These are phyloP conservation scores for Trifolium pratense DNA, from an alignment of 306 rosid genomes.

Conservation along the genomic window DNA sequence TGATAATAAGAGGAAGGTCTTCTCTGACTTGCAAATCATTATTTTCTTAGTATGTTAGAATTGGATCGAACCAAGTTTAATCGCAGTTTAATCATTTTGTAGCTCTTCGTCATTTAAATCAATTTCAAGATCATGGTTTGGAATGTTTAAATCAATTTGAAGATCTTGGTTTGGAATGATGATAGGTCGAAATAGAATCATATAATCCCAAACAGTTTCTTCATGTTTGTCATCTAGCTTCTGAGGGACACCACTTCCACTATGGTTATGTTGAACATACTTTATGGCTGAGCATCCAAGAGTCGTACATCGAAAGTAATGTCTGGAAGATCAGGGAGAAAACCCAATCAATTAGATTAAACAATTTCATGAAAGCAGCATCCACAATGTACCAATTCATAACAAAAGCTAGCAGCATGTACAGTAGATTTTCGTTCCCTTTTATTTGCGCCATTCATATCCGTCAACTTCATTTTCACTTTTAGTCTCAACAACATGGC, in stretches of 20 bases:
- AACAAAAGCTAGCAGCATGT: conserved; percentile 41
- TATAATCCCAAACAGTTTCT: conserved; percentile 14
- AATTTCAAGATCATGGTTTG: conserved; percentile 19
- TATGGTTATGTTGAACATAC: conserved; percentile 86
- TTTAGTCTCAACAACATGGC: conserved; percentile 67
- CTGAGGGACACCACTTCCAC: conserved; percentile 55
- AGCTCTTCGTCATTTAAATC: conserved; percentile 42
- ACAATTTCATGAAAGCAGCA: conserved; percentile 26
- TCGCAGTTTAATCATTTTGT: no score
- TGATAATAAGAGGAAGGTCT: neutral
- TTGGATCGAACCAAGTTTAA: no score
- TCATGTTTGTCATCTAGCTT: conserved; percentile 47
- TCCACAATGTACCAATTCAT: conserved; percentile 19
- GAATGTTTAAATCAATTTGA: no score
- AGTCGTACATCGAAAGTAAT: conserved; percentile 89
- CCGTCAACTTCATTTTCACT: conserved; percentile 93
- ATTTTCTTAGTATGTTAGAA: no score
- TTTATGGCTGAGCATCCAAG: conserved; percentile 90
- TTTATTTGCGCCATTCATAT: conserved; percentile 96
- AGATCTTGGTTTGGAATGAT: conserved; percentile 12
- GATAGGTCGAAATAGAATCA: neutral
- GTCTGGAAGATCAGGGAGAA: conserved; percentile 59
- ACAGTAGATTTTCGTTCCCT: conserved; percentile 90
- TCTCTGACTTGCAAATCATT: no score
- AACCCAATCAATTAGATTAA: conserved; percentile 34